Evolutionary conservation across 495 filamentous ascomycete genomes (phyloP).

Genomic region (Neurospora discreta): DNA sequence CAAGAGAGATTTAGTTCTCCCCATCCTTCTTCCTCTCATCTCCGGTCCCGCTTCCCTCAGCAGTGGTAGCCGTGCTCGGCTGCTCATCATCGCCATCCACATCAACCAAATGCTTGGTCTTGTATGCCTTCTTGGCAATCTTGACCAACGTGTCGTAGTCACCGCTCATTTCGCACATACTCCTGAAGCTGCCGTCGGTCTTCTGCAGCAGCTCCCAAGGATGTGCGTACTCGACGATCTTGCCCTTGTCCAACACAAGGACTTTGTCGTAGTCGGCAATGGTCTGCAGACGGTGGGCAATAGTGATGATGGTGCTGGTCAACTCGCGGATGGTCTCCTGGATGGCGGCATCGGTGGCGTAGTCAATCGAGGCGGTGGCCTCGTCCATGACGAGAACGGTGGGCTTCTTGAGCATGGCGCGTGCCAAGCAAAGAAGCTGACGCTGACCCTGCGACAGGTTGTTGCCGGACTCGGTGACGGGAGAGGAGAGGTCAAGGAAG

Average conservation of each 20-base stretch:
- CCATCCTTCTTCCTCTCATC: neutral
- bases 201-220: slow-evolving; percentile 67
- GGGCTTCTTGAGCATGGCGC: slow-evolving; percentile 83
- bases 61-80: neutral
- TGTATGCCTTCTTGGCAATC: slow-evolving; percentile 59
- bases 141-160: slow-evolving; percentile 63
- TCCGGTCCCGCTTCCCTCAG: neutral
- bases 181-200: slow-evolving; percentile 60
- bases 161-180: slow-evolving; percentile 94
- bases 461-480: slow-evolving; percentile 82
- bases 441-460: slow-evolving; percentile 96
- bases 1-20: neutral
- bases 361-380: slow-evolving; percentile 96
- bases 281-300: slow-evolving; percentile 93
- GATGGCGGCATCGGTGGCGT: slow-evolving; percentile 89
- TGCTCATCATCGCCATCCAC: slow-evolving; percentile 18
- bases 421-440: slow-evolving; percentile 89
- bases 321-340: slow-evolving; percentile 90
- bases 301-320: slow-evolving; percentile 88
- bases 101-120: slow-evolving; percentile 32
- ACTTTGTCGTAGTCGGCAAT: slow-evolving; percentile 98
- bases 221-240: slow-evolving; percentile 78
- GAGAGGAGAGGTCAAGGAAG: slow-evolving; percentile 76
- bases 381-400: slow-evolving; percentile 98
- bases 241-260: slow-evolving; percentile 85